A percentile compares a stretch with the other conserved stretches of the same genome.
Evolutionary conservation across 208 protist species (phyloP).

Genomic region (Acanthamoeba quina): DNA sequence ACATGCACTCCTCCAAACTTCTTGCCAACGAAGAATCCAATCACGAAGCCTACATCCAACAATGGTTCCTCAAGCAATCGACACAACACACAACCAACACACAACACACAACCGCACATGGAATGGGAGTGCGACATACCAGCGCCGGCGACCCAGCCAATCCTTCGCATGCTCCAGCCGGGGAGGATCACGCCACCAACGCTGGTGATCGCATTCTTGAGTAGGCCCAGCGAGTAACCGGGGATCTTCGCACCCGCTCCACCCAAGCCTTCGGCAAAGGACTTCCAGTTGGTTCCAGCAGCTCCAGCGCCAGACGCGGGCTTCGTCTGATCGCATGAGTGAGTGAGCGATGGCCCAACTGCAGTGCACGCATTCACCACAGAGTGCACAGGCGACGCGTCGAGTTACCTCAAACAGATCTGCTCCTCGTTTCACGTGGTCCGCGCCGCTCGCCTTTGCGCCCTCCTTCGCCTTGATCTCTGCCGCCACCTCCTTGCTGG

Average conservation of each 20-base stretch:
- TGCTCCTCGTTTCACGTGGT: background rate
- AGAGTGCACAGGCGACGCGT: background rate
- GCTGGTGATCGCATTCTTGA: constrained; percentile 11
- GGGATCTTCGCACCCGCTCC: constrained; percentile 9
- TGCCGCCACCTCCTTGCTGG: constrained; percentile 7
- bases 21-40: constrained; percentile 17
- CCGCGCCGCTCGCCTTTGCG: background rate
- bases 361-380: background rate
- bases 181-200: constrained; percentile 15
- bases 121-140: background rate
- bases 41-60: background rate
- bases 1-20: constrained; percentile 28
- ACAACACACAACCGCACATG: too few relatives aligned
- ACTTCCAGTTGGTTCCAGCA: background rate
- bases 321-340: background rate
- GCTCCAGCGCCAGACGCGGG: background rate
- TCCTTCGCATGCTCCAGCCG: constrained; percentile 20
- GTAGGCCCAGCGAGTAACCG: background rate
- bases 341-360: too few relatives aligned
- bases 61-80: background rate
- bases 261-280: background rate
- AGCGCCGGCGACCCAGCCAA: constrained; percentile 9
- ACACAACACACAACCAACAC: too few relatives aligned
- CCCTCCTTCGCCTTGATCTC: background rate
- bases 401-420: constrained; percentile 1